Percentiles rank a stretch among this genome's conserved stretches.
Conservation (phyloP, 495 filamentous ascomycete species). For the Podospora anserina region DNA sequence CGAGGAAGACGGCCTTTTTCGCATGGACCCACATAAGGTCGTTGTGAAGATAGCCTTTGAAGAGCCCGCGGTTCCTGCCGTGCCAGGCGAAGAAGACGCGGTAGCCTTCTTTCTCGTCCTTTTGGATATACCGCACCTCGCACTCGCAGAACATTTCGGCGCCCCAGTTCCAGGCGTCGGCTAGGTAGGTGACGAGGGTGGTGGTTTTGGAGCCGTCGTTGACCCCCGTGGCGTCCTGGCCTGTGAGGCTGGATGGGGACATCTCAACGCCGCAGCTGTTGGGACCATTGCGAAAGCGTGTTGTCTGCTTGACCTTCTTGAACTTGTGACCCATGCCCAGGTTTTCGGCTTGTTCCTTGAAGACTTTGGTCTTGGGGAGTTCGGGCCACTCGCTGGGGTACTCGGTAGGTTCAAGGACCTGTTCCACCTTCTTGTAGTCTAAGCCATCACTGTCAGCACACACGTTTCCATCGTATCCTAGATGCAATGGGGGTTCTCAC, state of each 20-base stretch:
- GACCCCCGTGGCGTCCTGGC: constrained; percentile 60
- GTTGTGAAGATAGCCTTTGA: constrained; percentile 54
- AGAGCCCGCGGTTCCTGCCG: constrained; percentile 55
- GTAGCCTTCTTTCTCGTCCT: constrained; percentile 53
- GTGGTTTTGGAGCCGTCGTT: constrained; percentile 68
- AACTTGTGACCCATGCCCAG: constrained; percentile 54
- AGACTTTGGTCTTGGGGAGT: constrained; percentile 55
- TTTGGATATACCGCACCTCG: constrained; percentile 63
- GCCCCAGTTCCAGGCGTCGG: constrained; percentile 74
- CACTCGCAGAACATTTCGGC: constrained; percentile 72
- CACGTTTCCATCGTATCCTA: constrained; percentile 15
- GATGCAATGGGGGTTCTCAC: constrained; percentile 36
- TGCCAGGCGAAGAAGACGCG: constrained; percentile 65
- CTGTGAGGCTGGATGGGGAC: constrained; percentile 56
- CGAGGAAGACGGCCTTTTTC: constrained; percentile 57
- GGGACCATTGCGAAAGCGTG: constrained; percentile 55
- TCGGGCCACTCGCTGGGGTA: constrained; percentile 57
- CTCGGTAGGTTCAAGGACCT: constrained; percentile 56
- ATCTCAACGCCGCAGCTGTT: constrained; percentile 63
- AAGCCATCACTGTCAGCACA: neutral
- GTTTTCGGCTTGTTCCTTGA: constrained; percentile 52
- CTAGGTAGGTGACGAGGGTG: constrained; percentile 62
- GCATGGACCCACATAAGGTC: constrained; percentile 70
- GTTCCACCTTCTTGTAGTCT: constrained; percentile 55
- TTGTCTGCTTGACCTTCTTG: constrained; percentile 57